Conservation (phyloP, 1,139 yeast genomes). For the Candida albicans region DNA sequence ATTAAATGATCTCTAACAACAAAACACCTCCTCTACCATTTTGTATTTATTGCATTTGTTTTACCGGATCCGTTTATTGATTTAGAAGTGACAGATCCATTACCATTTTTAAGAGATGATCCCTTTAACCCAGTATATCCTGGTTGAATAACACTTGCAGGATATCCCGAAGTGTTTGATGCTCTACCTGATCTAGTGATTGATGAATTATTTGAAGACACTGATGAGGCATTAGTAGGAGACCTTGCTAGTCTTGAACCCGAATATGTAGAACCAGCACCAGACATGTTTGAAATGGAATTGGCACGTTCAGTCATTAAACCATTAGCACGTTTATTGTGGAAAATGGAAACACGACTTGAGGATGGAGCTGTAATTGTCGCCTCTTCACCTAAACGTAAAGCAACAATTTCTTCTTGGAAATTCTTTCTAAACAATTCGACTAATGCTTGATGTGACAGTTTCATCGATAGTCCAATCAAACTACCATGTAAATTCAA, state of each 20-base stretch:
- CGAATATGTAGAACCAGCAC: constrained; percentile 15
- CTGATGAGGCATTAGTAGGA: constrained; percentile 31
- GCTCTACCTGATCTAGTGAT: constrained; percentile 4
- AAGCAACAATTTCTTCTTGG: constrained; percentile 55
- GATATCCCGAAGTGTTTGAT: constrained; percentile 21
- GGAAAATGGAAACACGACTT: constrained; percentile 15
- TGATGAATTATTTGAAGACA: constrained; percentile 15
- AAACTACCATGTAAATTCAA: constrained; percentile 67
- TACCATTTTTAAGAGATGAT: background rate
- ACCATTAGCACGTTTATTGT: constrained; percentile 19
- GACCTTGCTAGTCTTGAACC: constrained; percentile 33
- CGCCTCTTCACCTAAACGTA: constrained; percentile 23
- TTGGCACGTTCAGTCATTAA: constrained; percentile 1
- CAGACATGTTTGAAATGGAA: constrained; percentile 3
- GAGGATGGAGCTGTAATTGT: constrained; percentile 7
- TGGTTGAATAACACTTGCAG: constrained; percentile 17
- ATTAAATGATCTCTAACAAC: too few species aligned
- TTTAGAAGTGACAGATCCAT: background rate
- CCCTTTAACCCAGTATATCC: constrained; percentile 23
- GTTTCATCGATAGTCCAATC: constrained; percentile 56
- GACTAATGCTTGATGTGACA: constrained; percentile 66
- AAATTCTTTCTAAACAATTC: constrained; percentile 69
- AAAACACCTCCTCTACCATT: background rate
- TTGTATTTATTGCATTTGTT: background rate
- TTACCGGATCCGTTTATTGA: background rate